These are phyloP conservation scores for Diutina pseudorugosa DNA, from an alignment of 1,139 yeast genomes.

Conservation along the genomic window DNA sequence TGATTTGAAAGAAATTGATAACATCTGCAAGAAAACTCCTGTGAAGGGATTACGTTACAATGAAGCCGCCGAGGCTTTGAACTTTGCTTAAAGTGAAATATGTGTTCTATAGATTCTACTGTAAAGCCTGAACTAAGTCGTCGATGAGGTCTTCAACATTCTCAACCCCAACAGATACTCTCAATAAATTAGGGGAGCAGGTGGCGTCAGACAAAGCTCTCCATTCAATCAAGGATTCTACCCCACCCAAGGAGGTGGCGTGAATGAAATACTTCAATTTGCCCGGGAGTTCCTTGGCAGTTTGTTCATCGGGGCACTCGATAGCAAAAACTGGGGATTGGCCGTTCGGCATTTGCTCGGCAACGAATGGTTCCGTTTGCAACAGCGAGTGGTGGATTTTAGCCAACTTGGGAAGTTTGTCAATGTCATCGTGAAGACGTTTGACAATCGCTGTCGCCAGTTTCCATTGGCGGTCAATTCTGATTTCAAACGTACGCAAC, in stretches of 20 bases:
- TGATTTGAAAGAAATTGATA: slow-evolving; percentile 40
- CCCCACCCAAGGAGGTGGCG: slow-evolving; percentile 92
- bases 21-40: slow-evolving; percentile 23
- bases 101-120: not conserved
- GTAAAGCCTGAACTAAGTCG: slow-evolving; percentile 34
- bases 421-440: slow-evolving; percentile 38
- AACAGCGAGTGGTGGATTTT: slow-evolving; percentile 60
- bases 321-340: slow-evolving; percentile 71
- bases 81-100: slow-evolving; percentile 7
- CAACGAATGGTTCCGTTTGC: slow-evolving; percentile 54
- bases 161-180: slow-evolving; percentile 76
- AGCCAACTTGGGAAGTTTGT: slow-evolving; percentile 34
- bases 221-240: slow-evolving; percentile 87
- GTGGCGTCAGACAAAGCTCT: slow-evolving; percentile 60
- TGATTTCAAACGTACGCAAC: slow-evolving; percentile 62
- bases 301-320: slow-evolving; percentile 33
- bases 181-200: slow-evolving; percentile 43
- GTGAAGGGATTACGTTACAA: slow-evolving; percentile 43
- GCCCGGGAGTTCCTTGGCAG: slow-evolving; percentile 56
- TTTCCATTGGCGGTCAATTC: slow-evolving; percentile 54
- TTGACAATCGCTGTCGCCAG: slow-evolving; percentile 54
- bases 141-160: slow-evolving; percentile 57
- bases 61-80: slow-evolving; percentile 7
- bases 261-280: slow-evolving; percentile 65
- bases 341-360: slow-evolving; percentile 53